Evolutionary conservation across 768 basidiomycete species (phyloP).

Genomic region (Auricularia cornea): DNA sequence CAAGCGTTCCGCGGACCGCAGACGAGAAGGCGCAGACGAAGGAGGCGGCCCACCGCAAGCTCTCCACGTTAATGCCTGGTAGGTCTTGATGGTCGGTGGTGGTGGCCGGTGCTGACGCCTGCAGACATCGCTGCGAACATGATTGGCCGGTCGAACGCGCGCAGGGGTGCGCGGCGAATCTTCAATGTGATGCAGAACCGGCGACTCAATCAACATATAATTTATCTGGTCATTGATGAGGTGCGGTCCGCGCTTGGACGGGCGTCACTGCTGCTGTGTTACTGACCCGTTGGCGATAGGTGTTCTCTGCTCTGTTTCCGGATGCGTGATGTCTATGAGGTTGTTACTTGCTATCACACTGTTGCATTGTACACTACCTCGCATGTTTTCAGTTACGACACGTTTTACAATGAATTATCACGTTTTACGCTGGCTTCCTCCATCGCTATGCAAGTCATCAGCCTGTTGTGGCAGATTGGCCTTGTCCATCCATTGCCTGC

Average conservation of each 20-base stretch:
- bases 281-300: constrained; percentile 23
- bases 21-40: constrained; percentile 76
- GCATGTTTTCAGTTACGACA: not conserved
- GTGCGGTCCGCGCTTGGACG: constrained; percentile 29
- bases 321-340: constrained; percentile 22
- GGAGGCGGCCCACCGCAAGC: constrained; percentile 82
- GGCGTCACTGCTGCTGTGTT: not conserved
- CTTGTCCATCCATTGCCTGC: too few relatives aligned
- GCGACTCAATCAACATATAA: constrained; percentile 89
- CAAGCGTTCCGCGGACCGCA: constrained; percentile 55
- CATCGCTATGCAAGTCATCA: too few relatives aligned
- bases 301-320: constrained; percentile 55
- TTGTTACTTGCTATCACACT: not conserved
- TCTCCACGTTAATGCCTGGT: constrained; percentile 91
- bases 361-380: constrained; percentile 1
- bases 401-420: too few relatives aligned
- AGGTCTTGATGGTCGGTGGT: constrained; percentile 6
- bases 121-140: constrained; percentile 92
- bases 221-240: constrained; percentile 85
- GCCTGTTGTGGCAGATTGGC: too few relatives aligned
- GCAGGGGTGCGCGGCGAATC: constrained; percentile 83
- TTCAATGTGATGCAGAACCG: constrained; percentile 92
- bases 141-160: constrained; percentile 95
- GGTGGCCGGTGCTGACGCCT: constrained; percentile 1
- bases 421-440: too few relatives aligned